These are phyloP conservation scores for Paspalum vaginatum DNA, from an alignment of 176 grass and related monocot species.

Conservation along the genomic window DNA sequence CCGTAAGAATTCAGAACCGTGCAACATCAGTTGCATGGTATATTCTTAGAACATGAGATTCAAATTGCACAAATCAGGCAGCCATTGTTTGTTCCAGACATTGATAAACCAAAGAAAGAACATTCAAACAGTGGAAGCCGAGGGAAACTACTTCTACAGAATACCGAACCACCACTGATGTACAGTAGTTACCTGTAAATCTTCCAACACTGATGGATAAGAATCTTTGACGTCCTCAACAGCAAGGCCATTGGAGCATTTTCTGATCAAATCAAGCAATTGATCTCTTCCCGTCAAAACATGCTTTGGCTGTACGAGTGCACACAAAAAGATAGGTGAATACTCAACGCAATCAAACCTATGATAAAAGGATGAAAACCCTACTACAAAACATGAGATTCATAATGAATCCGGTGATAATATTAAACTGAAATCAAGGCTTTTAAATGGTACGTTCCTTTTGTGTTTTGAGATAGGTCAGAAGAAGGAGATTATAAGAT, in stretches of 20 bases:
- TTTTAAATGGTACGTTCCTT: not conserved
- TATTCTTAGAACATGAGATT: not conserved
- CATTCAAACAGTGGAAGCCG: not conserved
- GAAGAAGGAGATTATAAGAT: not conserved
- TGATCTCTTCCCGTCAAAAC: slow-evolving; percentile 71
- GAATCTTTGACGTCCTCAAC: slow-evolving; percentile 82
- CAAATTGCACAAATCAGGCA: not conserved
- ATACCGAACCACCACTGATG: not conserved
- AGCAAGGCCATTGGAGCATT: slow-evolving; percentile 46
- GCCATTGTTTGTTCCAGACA: not conserved
- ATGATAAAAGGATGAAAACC: slow-evolving; percentile 4
- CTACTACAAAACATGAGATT: too few relatives aligned
- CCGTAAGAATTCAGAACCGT: not conserved
- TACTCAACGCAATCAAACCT: not conserved
- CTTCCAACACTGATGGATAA: slow-evolving; percentile 69
- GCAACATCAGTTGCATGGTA: not conserved
- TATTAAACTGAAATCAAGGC: not conserved
- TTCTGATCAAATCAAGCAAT: slow-evolving; percentile 59
- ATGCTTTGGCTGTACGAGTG: slow-evolving; percentile 63
- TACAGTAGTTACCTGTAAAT: slow-evolving; percentile 58
- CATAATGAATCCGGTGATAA: too few relatives aligned
- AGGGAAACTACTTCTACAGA: slow-evolving; percentile 12
- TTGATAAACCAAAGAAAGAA: not conserved
- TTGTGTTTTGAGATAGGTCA: not conserved
- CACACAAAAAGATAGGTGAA: slow-evolving; percentile 28